Conservation (phyloP, 805 yeast species). For the Kregervanrija pseudodelftensis region DNA sequence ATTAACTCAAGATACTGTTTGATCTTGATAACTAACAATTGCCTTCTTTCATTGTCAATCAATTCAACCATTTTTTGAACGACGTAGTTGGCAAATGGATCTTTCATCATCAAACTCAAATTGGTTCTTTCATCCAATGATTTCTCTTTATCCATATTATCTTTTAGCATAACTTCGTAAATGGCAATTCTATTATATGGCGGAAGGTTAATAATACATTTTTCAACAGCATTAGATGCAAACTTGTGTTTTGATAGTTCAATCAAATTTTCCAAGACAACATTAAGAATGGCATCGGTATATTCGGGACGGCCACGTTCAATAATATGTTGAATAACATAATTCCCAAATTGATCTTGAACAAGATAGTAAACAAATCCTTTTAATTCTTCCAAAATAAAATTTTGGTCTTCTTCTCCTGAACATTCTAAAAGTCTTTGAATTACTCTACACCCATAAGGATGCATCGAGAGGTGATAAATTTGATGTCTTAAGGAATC, state of each 20-base stretch:
- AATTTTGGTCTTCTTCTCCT: constrained; percentile 51
- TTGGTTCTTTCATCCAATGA: constrained; percentile 58
- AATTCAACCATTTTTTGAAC: constrained; percentile 90
- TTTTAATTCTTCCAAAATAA: constrained; percentile 64
- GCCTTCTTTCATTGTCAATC: constrained; percentile 63
- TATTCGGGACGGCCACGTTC: constrained; percentile 70
- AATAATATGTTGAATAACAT: constrained; percentile 92
- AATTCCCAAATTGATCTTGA: constrained; percentile 96
- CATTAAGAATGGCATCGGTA: constrained; percentile 48
- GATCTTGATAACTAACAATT: constrained; percentile 62
- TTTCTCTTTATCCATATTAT: constrained; percentile 34
- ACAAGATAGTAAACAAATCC: constrained; percentile 67
- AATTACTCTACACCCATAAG: constrained; percentile 96
- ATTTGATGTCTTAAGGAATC: constrained; percentile 63
- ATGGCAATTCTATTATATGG: constrained; percentile 53
- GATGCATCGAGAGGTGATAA: constrained; percentile 85
- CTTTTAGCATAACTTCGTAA: constrained; percentile 58
- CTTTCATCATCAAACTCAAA: constrained; percentile 90
- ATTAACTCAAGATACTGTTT: constrained; percentile 73
- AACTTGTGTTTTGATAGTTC: constrained; percentile 91
- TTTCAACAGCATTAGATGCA: constrained; percentile 96
- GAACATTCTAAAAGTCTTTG: constrained; percentile 87
- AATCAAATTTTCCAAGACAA: constrained; percentile 57
- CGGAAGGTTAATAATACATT: constrained; percentile 73
- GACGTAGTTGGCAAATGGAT: constrained; percentile 96